Evolutionary conservation across 2,329 filamentous ascomycete genomes (phyloP), one percentile per base, ranked within the genome.

Genomic region (Bipolaris zeicola): DNA sequence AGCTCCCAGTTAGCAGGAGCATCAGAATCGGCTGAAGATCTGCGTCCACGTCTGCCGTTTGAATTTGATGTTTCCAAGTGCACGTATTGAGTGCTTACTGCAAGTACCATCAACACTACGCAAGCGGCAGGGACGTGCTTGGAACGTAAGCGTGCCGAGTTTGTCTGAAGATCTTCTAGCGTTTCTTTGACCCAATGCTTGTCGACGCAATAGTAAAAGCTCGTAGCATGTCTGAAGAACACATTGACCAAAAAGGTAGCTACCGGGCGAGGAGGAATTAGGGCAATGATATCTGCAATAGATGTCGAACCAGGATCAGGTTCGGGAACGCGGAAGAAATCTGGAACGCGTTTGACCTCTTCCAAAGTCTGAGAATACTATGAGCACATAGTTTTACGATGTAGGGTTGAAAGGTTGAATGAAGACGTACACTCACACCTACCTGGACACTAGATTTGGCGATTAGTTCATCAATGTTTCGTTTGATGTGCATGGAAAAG

Each of bases 121-220:
- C 78, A 76, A 1, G 73, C 53, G 24, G 55, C 50, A 34, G 55
- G 48, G 18, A 56, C 43, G 20, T 63, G 58, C 16, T 50, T 56
- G 8, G 48, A 48, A 33, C 50, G 39, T 33, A 60, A 22, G 14
- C 39, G 26, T 31, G 38, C 16, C 1, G 48, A 13, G 6, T 55
- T 37, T 10, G 22, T 34, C 16, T 63, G 55, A 18, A 62, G 71
- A 3, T 69, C 72, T 3, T 78, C 65, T 24, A 80, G 51, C 37
- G 77, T 78, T 13, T 77, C 74, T 5, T 67, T 60, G 16, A 80
- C 65, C 77, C 77, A 80, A 36, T 73, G 66, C 57, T 76, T 73
- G 60, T 79, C 77, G 3, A 79, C 72, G 46, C 78, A 80, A 48
- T 77, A 80, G 54, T 79, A 79, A 46, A 78, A 77, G 6, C 76